Evolutionary conservation across 1,284 basidiomycete genomes (phyloP).

Genomic region (Pascua sp.): DNA sequence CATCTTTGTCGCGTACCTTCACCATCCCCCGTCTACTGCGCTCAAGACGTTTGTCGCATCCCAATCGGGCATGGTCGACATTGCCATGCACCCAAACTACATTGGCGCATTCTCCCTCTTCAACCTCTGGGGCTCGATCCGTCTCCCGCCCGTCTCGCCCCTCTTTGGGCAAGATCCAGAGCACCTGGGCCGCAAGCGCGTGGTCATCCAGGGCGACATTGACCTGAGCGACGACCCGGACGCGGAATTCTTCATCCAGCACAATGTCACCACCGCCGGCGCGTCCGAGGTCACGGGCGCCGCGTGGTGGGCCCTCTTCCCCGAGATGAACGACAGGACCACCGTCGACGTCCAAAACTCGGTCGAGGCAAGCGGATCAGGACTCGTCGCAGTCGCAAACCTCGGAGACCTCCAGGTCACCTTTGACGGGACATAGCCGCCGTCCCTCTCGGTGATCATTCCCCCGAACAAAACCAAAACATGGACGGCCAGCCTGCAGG

Average conservation of each 20-base stretch:
- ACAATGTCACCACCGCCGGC: not conserved
- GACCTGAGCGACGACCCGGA: slow-evolving; percentile 16
- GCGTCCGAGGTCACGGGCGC: slow-evolving; percentile 23
- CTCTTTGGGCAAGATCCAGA: slow-evolving; percentile 23
- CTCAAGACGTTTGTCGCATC: slow-evolving; percentile 31
- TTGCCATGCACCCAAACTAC: slow-evolving; percentile 42
- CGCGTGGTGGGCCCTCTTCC: slow-evolving; percentile 24
- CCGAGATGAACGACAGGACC: not conserved
- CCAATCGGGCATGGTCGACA: slow-evolving; percentile 34
- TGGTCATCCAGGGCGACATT: slow-evolving; percentile 25
- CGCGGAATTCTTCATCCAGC: slow-evolving; percentile 14
- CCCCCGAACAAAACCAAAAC: no score
- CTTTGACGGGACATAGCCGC: slow-evolving; percentile 33
- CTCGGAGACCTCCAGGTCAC: slow-evolving; percentile 39
- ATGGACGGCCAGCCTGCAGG: no score
- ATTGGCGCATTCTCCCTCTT: slow-evolving; percentile 42
- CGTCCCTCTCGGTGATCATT: not conserved
- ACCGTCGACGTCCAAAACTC: slow-evolving; percentile 12
- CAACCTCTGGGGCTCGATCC: slow-evolving; percentile 37
- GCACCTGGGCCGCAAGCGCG: slow-evolving; percentile 18
- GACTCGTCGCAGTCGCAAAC: slow-evolving; percentile 30
- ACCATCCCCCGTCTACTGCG: slow-evolving; percentile 35
- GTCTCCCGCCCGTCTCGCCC: slow-evolving; percentile 22
- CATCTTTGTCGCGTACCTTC: slow-evolving; percentile 38
- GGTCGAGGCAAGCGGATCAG: slow-evolving; percentile 22